Conservation (phyloP, 2,329 filamentous ascomycete species). For the Penicillium thymicola region DNA sequence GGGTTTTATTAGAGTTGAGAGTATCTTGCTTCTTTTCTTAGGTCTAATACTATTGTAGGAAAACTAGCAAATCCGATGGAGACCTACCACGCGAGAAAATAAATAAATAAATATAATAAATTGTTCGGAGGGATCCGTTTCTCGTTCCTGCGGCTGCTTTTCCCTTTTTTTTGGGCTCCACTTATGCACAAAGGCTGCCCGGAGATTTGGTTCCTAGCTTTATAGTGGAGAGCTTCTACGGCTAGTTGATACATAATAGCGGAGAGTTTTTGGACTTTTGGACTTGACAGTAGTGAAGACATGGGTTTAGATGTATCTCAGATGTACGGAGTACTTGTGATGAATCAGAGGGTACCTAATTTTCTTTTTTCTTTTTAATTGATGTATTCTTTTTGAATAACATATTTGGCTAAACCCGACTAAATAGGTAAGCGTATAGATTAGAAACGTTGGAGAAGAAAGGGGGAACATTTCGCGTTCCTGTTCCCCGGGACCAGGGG, state of each 20-base stretch:
- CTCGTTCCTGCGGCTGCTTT: conserved; percentile 29
- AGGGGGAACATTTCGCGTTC: conserved; percentile 27
- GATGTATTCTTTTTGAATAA: background rate
- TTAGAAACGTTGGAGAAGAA: conserved; percentile 23
- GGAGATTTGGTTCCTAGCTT: conserved; percentile 32
- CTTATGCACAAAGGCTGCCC: conserved; percentile 28
- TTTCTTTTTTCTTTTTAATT: no score
- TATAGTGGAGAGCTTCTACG: conserved; percentile 18
- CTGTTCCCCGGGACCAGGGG: conserved; percentile 32
- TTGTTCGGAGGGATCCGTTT: conserved; percentile 31
- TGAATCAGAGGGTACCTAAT: conserved; percentile 13
- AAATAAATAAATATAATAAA: conserved; percentile 6
- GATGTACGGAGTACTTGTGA: conserved; percentile 18
- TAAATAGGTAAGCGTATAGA: background rate
- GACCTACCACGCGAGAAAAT: conserved; percentile 22
- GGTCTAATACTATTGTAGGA: background rate
- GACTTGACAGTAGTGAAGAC: background rate
- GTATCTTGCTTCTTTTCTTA: background rate
- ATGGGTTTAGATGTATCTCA: conserved; percentile 15
- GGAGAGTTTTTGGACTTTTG: conserved; percentile 14
- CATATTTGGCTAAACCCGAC: background rate
- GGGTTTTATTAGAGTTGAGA: conserved; percentile 3
- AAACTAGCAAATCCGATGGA: conserved; percentile 15
- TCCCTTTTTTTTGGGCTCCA: conserved; percentile 22
- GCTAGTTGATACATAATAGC: conserved; percentile 7